A percentile compares a stretch with the other conserved stretches of the same genome.
Evolutionary conservation across 202 grass and related monocot genomes (phyloP).

Genomic region (Setaria italica): DNA sequence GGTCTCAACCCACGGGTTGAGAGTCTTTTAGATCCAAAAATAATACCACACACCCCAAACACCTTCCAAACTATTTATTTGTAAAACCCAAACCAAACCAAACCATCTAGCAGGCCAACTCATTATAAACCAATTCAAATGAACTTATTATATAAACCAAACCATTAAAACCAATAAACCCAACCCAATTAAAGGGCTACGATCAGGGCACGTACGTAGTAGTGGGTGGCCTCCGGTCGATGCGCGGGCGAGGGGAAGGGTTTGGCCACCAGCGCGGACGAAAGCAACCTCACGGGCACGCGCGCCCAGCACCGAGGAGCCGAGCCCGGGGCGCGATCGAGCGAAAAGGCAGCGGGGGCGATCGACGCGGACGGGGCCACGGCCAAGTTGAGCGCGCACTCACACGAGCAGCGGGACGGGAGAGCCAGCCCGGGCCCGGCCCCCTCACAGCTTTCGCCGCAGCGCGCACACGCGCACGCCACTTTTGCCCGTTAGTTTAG

Average conservation of each 20-base stretch:
- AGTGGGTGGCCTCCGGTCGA: no score
- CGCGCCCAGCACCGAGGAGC: conserved; percentile 44
- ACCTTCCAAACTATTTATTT: no score
- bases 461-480: conserved; percentile 12
- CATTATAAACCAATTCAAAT: no score
- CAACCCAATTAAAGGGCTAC: no score
- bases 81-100: no score
- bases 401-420: neutral
- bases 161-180: no score
- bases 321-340: no score
- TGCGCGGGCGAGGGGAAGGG: neutral
- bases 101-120: no score
- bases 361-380: neutral
- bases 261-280: conserved; percentile 33
- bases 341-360: neutral
- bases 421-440: neutral
- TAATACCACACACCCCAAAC: no score
- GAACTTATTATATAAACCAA: no score
- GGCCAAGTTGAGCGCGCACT: conserved; percentile 40
- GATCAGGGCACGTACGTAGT: neutral
- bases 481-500: neutral
- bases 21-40: no score
- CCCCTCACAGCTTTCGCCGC: conserved; percentile 18
- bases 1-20: no score
- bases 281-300: conserved; percentile 58